These are phyloP conservation scores for Beta macrorhiza DNA, from an alignment of 179 eudicot genomes.

Conservation along the genomic window DNA sequence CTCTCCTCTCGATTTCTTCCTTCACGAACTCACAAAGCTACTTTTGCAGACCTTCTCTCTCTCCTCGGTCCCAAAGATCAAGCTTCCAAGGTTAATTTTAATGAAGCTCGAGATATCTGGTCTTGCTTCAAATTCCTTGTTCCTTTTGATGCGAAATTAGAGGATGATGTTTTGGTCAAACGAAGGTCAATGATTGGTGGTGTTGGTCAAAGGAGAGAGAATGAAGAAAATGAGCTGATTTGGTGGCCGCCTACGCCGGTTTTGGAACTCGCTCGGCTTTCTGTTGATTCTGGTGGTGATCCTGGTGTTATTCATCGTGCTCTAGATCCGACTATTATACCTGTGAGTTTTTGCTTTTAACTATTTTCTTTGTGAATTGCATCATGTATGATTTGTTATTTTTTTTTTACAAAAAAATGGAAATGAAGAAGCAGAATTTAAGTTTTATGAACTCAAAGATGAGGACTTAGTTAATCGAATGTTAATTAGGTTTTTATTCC, in stretches of 20 bases:
- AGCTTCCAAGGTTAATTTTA: conserved; percentile 46
- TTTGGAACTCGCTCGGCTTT: conserved; percentile 73
- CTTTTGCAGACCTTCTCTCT: conserved; percentile 62
- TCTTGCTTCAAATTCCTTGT: conserved; percentile 84
- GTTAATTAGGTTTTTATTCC: no score
- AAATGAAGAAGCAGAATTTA: not conserved
- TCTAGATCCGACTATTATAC: conserved; percentile 63
- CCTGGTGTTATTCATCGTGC: conserved; percentile 50
- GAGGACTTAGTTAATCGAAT: not conserved
- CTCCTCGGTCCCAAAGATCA: conserved; percentile 59
- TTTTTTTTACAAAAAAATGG: not conserved
- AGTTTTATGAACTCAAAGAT: not conserved
- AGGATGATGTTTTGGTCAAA: not conserved
- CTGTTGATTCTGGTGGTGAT: conserved; percentile 77
- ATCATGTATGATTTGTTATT: not conserved
- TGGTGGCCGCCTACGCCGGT: conserved; percentile 72
- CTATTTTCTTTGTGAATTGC: not conserved
- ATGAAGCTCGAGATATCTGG: conserved; percentile 42
- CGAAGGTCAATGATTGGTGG: conserved; percentile 24
- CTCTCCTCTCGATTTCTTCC: conserved; percentile 23
- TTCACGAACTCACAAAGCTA: conserved; percentile 47
- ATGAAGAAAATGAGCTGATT: conserved; percentile 45
- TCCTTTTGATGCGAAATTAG: conserved; percentile 35
- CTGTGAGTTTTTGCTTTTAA: conserved; percentile 37
- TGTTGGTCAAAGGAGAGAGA: conserved; percentile 24